Base-by-base conservation (phyloP, 139 green algal species). In the Ostreobium quekettii region DNA sequence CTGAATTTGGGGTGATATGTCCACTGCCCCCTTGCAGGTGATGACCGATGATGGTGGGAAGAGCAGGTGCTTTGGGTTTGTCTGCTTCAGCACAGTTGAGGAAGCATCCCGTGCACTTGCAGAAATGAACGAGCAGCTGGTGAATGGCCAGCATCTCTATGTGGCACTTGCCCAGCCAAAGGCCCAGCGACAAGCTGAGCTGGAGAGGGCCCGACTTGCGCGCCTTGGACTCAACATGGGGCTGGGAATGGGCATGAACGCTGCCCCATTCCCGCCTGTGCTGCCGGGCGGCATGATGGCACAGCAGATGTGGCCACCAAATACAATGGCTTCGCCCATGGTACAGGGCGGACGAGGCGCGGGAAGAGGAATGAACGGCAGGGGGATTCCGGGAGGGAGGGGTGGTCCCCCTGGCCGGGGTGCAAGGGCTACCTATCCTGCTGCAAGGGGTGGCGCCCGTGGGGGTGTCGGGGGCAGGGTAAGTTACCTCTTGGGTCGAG, bases 141-240 rank as follows among this genome's bases (percentile, higher is more conserved):
- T 93, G 58, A 80, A 84, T 64, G 83, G 81, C 83, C 95, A 96
- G 86, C 90, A 86, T 8, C 84, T 97, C 36, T 97, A 94, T 64
- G 88, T 96, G 37, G 85, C 88, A 2, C 83, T 97, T 42, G 90
- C 90, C 2, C 90, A 97, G 82, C 87, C 85, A 46, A 88, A 88
- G 66, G 86, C 59, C 30, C 7, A 48, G 5, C 59, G 59, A n/a
- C 59, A 66, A 39, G 59, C 59, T 5, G 31, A 66, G 30, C n/a
- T 66, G 8, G 59, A 66, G 32, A 26, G 30, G 6, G 59, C 42
- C 26, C 19, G 59, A 7, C 4, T 66, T 8, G 28, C 59, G 19
- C 8, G 59, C 5, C 28, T 66, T 31, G 47, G 24, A 22, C 29
- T 66, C 31, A 30, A 30, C 6, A 66, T 66, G 59, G 59, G 59